Percentiles rank a stretch among this genome's conserved stretches.
Conservation (phyloP, 2,329 filamentous ascomycete species). For the Boeremia lycopersici region DNA sequence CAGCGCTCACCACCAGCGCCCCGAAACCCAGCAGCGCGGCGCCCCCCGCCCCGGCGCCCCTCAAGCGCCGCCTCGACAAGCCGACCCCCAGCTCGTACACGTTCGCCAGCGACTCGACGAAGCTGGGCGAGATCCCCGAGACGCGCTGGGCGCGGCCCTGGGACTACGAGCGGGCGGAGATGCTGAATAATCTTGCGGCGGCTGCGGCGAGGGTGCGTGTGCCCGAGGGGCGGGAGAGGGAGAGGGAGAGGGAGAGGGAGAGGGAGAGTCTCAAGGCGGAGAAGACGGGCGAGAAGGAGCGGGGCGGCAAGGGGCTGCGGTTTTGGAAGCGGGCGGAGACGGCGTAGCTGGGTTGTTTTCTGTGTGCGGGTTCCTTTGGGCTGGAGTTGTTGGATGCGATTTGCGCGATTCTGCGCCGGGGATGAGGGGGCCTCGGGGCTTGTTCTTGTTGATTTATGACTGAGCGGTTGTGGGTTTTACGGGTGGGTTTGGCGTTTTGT, state of each 20-base stretch:
- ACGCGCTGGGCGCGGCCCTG: constrained; percentile 52
- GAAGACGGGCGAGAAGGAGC: constrained; percentile 21
- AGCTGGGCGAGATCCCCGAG: constrained; percentile 56
- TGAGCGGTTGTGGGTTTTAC: not conserved
- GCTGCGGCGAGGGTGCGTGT: constrained; percentile 8
- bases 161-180: constrained; percentile 50
- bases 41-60: constrained; percentile 5
- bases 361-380: not conserved
- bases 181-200: constrained; percentile 49
- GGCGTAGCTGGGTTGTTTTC: not conserved
- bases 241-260: constrained; percentile 18
- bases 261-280: constrained; percentile 10
- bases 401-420: too few relatives aligned
- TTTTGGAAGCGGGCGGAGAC: constrained; percentile 26
- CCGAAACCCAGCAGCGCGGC: not conserved
- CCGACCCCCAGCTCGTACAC: constrained; percentile 50
- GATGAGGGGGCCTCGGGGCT: not conserved
- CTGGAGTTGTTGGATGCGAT: not conserved
- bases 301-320: constrained; percentile 24
- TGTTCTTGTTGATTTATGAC: not conserved
- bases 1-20: constrained; percentile 1
- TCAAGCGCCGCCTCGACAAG: constrained; percentile 42
- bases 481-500: not conserved
- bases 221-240: not conserved
- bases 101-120: constrained; percentile 54